phyloP scores from a whole-genome alignment of 371 early-diverging fungal species.

The Mortierella sp. region DNA sequence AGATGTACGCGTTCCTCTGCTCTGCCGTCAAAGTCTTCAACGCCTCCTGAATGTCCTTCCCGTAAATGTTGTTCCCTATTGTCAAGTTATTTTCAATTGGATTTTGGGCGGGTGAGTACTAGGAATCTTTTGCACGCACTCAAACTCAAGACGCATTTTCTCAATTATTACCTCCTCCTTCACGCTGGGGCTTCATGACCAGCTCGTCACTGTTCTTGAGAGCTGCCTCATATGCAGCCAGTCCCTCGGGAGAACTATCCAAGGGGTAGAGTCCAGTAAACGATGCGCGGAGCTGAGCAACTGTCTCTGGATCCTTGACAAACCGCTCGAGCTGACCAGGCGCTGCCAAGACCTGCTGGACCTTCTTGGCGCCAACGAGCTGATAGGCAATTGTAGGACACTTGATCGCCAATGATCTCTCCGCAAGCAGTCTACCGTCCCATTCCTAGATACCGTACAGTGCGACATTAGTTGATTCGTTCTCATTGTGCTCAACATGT shows the following conservation, averaged over 20 bases:
- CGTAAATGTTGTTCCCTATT: conserved; percentile 91
- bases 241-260: conserved; percentile 78
- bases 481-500: not conserved
- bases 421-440: conserved; percentile 87
- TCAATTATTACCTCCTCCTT: conserved; percentile 86
- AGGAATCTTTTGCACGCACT: too few relatives aligned
- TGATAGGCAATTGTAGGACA: conserved; percentile 95
- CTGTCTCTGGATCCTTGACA: conserved; percentile 67
- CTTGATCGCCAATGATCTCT: conserved; percentile 87
- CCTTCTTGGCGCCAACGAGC: conserved; percentile 95
- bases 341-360: conserved; percentile 92
- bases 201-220: conserved; percentile 72
- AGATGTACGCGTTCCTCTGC: conserved; percentile 86
- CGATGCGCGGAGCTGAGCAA: conserved; percentile 72
- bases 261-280: conserved; percentile 95
- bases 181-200: conserved; percentile 97
- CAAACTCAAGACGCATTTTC: too few relatives aligned
- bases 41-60: conserved; percentile 79
- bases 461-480: not conserved
- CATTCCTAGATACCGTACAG: conserved; percentile 72
- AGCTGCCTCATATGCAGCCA: conserved; percentile 77
- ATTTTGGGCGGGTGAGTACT: too few relatives aligned
- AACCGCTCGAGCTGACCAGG: conserved; percentile 88
- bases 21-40: conserved; percentile 68
- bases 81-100: too few relatives aligned